Conservation (phyloP, 2,329 filamentous ascomycete species). For the Aspergillus sp. region DNA sequence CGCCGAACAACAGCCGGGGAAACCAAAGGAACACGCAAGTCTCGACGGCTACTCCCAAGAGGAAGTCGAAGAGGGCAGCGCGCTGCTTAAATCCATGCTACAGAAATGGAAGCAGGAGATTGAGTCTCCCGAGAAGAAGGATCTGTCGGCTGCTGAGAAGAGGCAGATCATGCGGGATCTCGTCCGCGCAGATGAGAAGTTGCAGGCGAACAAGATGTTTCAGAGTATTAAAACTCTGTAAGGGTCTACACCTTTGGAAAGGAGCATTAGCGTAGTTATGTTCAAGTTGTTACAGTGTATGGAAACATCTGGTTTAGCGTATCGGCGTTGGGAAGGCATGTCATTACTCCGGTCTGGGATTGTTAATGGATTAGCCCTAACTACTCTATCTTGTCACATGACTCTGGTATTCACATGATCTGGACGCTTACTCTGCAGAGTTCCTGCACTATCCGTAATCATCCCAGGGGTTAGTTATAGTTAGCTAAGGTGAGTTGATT, state of each 20-base stretch:
- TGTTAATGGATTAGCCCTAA: too few species aligned
- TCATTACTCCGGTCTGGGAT: too few species aligned
- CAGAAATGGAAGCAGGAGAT: conserved; percentile 72
- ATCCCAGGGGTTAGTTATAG: too few species aligned
- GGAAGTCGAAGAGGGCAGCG: conserved; percentile 83
- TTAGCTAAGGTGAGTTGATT: too few species aligned
- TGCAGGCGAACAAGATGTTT: conserved; percentile 50
- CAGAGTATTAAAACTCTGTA: conserved; percentile 41
- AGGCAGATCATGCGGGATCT: conserved; percentile 69
- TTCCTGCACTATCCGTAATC: too few species aligned
- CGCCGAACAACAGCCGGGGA: conserved; percentile 36
- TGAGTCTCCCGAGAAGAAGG: conserved; percentile 51
- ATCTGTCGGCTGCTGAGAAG: conserved; percentile 64
- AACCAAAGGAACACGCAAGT: conserved; percentile 25
- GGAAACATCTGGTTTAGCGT: neutral
- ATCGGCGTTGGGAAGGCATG: too few species aligned
- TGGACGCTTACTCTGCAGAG: too few species aligned
- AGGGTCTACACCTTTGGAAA: conserved; percentile 4
- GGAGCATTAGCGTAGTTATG: neutral
- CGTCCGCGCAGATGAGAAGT: conserved; percentile 61
- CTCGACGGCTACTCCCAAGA: conserved; percentile 58
- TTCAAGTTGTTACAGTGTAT: neutral
- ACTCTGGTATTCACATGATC: too few species aligned
- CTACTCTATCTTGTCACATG: too few species aligned
- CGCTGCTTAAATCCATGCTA: conserved; percentile 73